Base-by-base conservation (phyloP, 345 rosid species). In the Eucalyptus marginata region DNA sequence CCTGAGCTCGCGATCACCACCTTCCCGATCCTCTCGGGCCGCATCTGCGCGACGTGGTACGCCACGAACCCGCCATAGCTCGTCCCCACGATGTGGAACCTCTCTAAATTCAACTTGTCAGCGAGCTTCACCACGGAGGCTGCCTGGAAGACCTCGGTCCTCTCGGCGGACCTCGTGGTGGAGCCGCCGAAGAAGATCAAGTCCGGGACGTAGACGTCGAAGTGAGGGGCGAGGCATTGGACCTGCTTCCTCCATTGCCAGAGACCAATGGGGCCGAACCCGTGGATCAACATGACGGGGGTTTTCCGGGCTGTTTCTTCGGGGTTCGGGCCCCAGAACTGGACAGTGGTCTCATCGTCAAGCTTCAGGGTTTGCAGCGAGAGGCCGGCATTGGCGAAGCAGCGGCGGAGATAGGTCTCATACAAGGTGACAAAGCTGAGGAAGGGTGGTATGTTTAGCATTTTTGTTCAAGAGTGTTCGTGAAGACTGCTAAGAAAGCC, bases 51-150 rank as follows among this genome's bases (percentile, higher is more conserved):
- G 95, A 96, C 47, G 36, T 94, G 94, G 91, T 95, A 96, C n/a
- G 98, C 95, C 62, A 97, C 98, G 59, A 97, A 93, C 52, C 99
- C 99, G 3, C 99, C 99, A 56, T 97, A 97, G 91, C 99, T 97
- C 15, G 99, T 97, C 33, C 99, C 99, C 88, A 93, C 88, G 4
- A 97, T 92, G 43, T 91, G 89, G 49, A 90, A 97, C 92, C 91
- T 94, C 68, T 89, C 87, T 62, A 95, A 92, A 18, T 92, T 93
- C 33, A 94, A 40, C 66, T 88, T 93, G 76, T 94, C 95, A 27
- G 96, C 91, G 88, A 96, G 89, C 87, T 94, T 96, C 56, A 52
- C 95, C 46, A 96, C 88, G 8, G 92, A 91, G 15, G 87, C 89
- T 27, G 98, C 99, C 93, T 97, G 97, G 58, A 96, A 97, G 24